phyloP scores from a whole-genome alignment of 116 monocot species.

The Posidonia oceanica region DNA sequence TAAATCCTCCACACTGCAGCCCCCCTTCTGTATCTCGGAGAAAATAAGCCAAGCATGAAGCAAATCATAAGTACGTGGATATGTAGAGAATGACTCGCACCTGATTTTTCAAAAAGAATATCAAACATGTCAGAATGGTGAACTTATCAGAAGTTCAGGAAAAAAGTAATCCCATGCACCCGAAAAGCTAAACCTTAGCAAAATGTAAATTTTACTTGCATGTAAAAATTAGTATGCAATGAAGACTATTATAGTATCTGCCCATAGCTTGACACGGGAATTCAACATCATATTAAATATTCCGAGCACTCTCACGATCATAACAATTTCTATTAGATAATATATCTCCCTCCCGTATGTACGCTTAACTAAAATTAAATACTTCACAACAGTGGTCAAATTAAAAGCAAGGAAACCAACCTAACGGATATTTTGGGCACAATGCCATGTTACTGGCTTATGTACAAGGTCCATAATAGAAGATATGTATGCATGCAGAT shows the following conservation, averaged over 20 bases:
- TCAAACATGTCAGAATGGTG: not conserved
- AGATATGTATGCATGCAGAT: no score
- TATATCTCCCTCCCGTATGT: no score
- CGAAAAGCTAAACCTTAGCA: not conserved
- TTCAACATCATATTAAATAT: no score
- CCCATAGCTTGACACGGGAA: no score
- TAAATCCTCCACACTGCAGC: conserved; percentile 60
- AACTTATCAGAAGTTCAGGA: not conserved
- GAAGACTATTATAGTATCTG: not conserved
- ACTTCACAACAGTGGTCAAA: no score
- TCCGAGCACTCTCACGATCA: no score
- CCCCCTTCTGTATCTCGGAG: conserved; percentile 38
- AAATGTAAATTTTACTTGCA: not conserved
- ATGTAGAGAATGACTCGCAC: conserved; percentile 83
- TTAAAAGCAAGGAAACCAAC: no score
- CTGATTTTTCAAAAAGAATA: conserved; percentile 8
- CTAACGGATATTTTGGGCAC: no score
- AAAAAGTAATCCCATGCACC: not conserved
- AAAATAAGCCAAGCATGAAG: conserved; percentile 64
- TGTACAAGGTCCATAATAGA: no score
- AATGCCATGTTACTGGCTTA: no score
- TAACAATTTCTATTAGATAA: no score
- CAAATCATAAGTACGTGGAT: conserved; percentile 77
- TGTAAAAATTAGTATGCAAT: not conserved
- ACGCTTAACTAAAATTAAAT: no score